Percentiles rank a stretch among this genome's conserved stretches.
These are phyloP conservation scores for Metrosideros polymorpha DNA, from an alignment of 441 rosid species.

Conservation along the genomic window DNA sequence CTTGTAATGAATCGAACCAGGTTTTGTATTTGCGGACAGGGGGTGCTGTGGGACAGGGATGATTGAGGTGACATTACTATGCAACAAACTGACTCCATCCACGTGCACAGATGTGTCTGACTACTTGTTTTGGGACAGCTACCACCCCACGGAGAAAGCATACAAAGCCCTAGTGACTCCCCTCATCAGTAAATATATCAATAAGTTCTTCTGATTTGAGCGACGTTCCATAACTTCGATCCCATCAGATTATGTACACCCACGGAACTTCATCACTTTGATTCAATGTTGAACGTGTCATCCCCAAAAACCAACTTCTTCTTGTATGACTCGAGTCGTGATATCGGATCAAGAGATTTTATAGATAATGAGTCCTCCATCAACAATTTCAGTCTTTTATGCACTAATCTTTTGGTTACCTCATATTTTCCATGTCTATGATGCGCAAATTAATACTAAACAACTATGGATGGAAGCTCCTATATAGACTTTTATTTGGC, in stretches of 20 bases:
- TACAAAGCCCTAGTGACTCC: conserved; percentile 14
- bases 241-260: not conserved
- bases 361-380: not conserved
- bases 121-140: conserved; percentile 44
- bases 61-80: conserved; percentile 34
- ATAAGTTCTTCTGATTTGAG: conserved; percentile 3
- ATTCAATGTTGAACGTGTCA: not conserved
- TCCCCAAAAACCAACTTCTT: not conserved
- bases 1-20: conserved; percentile 6
- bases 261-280: not conserved
- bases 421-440: not conserved
- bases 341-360: not conserved
- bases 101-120: conserved; percentile 22
- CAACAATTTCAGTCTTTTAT: not conserved
- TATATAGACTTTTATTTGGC: not conserved
- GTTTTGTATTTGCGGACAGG: conserved; percentile 11
- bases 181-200: conserved; percentile 6
- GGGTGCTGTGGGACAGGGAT: conserved; percentile 52
- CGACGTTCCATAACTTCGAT: not conserved
- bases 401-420: not conserved
- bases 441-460: not conserved
- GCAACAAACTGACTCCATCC: conserved; percentile 16
- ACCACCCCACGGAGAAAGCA: conserved; percentile 45
- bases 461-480: not conserved
- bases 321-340: not conserved